These are phyloP conservation scores for Myrica gale DNA, from an alignment of 306 rosid genomes.

Conservation along the genomic window DNA sequence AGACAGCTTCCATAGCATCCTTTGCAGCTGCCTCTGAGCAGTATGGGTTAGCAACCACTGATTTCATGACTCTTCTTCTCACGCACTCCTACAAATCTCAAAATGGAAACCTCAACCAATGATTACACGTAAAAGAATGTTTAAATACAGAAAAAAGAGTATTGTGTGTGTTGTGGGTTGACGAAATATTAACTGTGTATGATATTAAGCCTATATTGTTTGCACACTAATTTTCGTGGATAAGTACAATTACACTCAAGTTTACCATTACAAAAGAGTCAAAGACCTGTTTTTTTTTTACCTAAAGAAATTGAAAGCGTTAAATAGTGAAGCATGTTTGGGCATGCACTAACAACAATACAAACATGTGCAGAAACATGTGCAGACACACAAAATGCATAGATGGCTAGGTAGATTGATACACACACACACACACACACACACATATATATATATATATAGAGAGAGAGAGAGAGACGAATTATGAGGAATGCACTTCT, in stretches of 20 bases:
- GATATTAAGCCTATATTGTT: background rate
- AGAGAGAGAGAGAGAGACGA: background rate
- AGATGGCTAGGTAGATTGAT: too few relatives aligned
- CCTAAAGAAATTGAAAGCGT: conserved; percentile 7
- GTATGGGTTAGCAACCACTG: conserved; percentile 54
- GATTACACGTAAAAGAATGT: conserved; percentile 8
- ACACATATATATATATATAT: too few relatives aligned
- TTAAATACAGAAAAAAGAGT: background rate
- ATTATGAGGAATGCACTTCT: background rate
- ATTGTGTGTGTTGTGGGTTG: background rate
- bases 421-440: background rate
- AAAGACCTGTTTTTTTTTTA: background rate
- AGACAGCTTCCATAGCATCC: conserved; percentile 86
- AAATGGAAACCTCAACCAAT: conserved; percentile 18
- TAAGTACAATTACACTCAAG: background rate
- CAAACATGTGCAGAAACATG: background rate
- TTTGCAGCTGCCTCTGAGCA: conserved; percentile 62
- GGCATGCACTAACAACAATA: background rate
- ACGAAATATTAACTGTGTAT: background rate
- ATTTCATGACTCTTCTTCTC: conserved; percentile 77
- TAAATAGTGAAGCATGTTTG: background rate
- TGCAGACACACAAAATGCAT: background rate
- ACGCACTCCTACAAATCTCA: conserved; percentile 70
- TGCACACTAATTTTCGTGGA: too few relatives aligned
- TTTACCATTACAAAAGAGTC: background rate